These are phyloP conservation scores for Gardenia jasminoides DNA, from an alignment of 257 asterid species.

Conservation along the genomic window DNA sequence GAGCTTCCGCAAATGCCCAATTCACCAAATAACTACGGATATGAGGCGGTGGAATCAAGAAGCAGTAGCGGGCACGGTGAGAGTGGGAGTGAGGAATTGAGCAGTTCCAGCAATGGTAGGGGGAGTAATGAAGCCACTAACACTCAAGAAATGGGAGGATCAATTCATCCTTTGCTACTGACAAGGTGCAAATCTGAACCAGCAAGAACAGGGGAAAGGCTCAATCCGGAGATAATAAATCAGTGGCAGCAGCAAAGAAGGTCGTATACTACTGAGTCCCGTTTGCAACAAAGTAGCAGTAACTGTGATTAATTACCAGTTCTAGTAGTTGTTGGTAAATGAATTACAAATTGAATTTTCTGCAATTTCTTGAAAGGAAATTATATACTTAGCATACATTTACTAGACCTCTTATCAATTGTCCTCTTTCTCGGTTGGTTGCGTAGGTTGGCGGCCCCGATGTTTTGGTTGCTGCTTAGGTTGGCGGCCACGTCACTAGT, in stretches of 20 bases:
- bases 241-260: slow-evolving; percentile 36
- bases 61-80: slow-evolving; percentile 15
- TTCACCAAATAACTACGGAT: slow-evolving; percentile 2
- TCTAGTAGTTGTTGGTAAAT: slow-evolving; percentile 11
- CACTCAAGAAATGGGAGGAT: slow-evolving; percentile 24
- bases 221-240: slow-evolving; percentile 39
- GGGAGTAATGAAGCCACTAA: slow-evolving; percentile 12
- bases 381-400: slow-evolving; percentile 1
- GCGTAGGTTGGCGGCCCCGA: neutral
- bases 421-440: neutral
- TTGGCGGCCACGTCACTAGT: too few relatives aligned
- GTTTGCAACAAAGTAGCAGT: slow-evolving; percentile 26
- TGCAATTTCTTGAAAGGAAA: slow-evolving; percentile 10
- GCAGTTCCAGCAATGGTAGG: neutral
- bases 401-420: neutral
- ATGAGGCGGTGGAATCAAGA: slow-evolving; percentile 30
- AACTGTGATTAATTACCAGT: slow-evolving; percentile 15
- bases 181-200: slow-evolving; percentile 92
- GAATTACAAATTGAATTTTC: slow-evolving; percentile 19
- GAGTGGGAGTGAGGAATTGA: slow-evolving; percentile 23
- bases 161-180: slow-evolving; percentile 59
- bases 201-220: slow-evolving; percentile 69
- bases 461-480: too few relatives aligned
- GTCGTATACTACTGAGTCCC: slow-evolving; percentile 39
- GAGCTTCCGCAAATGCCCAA: slow-evolving; percentile 20